phyloP scores from a whole-genome alignment of 2,329 filamentous ascomycete genomes.

The Colletotrichum gloeosporioides region DNA sequence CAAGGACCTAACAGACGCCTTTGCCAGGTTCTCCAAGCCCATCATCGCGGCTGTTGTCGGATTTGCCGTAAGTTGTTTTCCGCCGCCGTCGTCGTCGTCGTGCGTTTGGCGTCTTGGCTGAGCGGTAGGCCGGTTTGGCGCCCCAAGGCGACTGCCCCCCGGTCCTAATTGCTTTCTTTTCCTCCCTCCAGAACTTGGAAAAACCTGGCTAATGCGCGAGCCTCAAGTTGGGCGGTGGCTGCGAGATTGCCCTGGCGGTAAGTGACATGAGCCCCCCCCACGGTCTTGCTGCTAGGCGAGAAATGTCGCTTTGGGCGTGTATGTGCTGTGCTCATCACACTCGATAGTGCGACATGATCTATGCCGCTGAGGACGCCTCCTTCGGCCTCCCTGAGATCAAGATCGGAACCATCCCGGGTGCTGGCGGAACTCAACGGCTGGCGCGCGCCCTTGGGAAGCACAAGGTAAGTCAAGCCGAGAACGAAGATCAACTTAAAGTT shows the following conservation, averaged over 20 bases:
- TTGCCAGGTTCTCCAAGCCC: slow-evolving; percentile 47
- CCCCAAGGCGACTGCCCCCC: not conserved
- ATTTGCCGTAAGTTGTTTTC: slow-evolving; percentile 46
- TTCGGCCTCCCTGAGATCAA: slow-evolving; percentile 45
- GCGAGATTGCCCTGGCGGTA: slow-evolving; percentile 53
- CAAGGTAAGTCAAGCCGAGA: slow-evolving; percentile 30
- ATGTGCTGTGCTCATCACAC: not conserved
- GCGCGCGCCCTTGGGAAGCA: slow-evolving; percentile 46
- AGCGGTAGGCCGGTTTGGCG: not conserved
- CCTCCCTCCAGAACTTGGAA: not conserved
- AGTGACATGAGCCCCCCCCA: not conserved
- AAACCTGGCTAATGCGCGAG: not conserved
- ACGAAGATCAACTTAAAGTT: slow-evolving; percentile 12
- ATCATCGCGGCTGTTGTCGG: slow-evolving; percentile 55
- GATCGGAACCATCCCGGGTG: slow-evolving; percentile 45
- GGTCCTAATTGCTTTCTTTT: not conserved
- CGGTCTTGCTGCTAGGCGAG: not conserved
- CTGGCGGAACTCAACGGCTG: slow-evolving; percentile 45
- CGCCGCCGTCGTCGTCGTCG: not conserved
- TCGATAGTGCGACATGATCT: slow-evolving; percentile 42
- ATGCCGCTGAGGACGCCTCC: slow-evolving; percentile 37
- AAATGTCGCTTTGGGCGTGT: not conserved
- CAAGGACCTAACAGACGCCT: slow-evolving; percentile 44
- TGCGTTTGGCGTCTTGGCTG: not conserved
- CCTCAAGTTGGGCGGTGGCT: slow-evolving; percentile 52